Evolutionary conservation across 2,329 filamentous ascomycete species (phyloP).

Genomic region (Colletotrichum destructivum): DNA sequence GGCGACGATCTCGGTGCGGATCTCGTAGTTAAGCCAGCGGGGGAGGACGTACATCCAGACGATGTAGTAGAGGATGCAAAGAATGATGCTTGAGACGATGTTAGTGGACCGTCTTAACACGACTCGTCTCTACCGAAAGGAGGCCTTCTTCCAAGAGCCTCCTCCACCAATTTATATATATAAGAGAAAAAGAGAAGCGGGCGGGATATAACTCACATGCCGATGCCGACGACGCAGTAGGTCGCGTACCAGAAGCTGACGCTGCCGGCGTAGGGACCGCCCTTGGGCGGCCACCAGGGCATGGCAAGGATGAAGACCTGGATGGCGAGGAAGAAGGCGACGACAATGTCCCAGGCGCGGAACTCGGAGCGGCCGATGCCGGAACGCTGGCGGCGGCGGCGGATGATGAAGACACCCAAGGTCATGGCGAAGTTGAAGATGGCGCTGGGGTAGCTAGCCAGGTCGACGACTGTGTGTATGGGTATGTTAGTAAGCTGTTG

Average conservation of each 20-base stretch:
- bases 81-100: conserved; percentile 56
- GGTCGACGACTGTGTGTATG: conserved; percentile 65
- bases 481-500: not conserved
- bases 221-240: conserved; percentile 76
- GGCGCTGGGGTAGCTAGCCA: conserved; percentile 70
- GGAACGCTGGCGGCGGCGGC: conserved; percentile 66
- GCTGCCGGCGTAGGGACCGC: conserved; percentile 72
- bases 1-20: conserved; percentile 68
- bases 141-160: too few species aligned
- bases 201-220: conserved; percentile 65
- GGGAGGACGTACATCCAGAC: conserved; percentile 72
- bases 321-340: conserved; percentile 72
- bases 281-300: conserved; percentile 79
- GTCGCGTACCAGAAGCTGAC: conserved; percentile 84
- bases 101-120: not conserved
- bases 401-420: conserved; percentile 71
- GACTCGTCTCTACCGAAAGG: not conserved
- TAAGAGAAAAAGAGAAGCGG: not conserved
- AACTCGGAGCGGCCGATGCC: conserved; percentile 67
- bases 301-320: conserved; percentile 76
- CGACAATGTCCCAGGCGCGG: conserved; percentile 69
- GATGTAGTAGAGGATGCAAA: conserved; percentile 71
- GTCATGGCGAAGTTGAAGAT: conserved; percentile 72
- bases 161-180: too few species aligned
- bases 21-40: conserved; percentile 64